Base-by-base conservation (phyloP, 2,329 filamentous ascomycete species). In the Penicillium sp. region DNA sequence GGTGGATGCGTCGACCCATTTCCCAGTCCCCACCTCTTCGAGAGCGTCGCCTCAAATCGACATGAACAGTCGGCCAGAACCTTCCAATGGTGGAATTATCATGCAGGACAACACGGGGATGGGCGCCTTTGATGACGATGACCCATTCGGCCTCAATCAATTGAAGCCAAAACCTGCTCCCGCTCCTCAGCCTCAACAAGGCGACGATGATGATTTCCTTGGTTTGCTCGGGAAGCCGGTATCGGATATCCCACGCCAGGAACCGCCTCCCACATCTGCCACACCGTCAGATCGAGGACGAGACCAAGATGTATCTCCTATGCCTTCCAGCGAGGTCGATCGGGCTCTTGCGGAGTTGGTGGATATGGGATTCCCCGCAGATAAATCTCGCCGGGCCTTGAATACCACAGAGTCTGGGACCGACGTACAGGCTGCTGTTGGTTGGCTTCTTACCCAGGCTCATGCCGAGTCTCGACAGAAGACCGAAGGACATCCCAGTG, bases 341-440 rank as follows among this genome's bases (percentile, higher is more conserved):
- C 85, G 83, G 62, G 90, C 91, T 10, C 84, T 97, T 27, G 90
- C 90, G 10, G 91, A 97, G 70, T 77, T 99, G 27, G 86, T 97
- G 3, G 93, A 97, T 62, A 97, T 97, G 84, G 94, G 94, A 0
- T 99, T 99, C 65, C 86, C 90, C 0, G 82, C 86, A 0, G 90
- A 96, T 55, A 91, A 91, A 66, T 88, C 94, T n/a, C 82, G 83
- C 51, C 81, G 87, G 59, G 94, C 91, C 6, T 75, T 99, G 39
- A 85, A 86, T 12, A 88, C 91, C 65, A 96, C 89, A 32, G 88
- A 90, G 4, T 86, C 86, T 3, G 90, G 90, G 3, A 75, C 86
- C 1, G 88, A 97, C 68, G 85, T 96, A 10, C 91, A 96, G 71
- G 87, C 86, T 46, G 93, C 93, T 2, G 90, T 96, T 7, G 87